Base-by-base conservation (phyloP, 441 rosid genomes). In the Oxalis stricta region DNA sequence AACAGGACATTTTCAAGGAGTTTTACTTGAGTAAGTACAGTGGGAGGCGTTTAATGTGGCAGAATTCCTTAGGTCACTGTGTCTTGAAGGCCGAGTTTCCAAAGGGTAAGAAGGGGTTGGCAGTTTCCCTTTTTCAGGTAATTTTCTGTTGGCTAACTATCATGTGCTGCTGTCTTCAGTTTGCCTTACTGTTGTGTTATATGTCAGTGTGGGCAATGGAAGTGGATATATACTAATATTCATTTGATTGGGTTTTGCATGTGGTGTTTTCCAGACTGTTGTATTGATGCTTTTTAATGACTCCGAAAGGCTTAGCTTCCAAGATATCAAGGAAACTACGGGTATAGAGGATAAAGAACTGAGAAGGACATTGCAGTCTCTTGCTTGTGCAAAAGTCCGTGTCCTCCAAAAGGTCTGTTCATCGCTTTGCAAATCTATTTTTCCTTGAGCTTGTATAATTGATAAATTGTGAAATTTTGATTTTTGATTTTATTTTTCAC, bases 21-120 rank as follows among this genome's bases (percentile, higher is more conserved):
- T 92, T 92, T 49, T 92, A 92, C 69, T 65, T 92, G 18, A 84
- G 99, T 70, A 84, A 92, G 62, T 82, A 92, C 53, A 92, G 84
- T 61, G 99, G 99, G 18, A 81, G 97, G 61, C 91, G 94, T 48
- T 62, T 92, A 64, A 92, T 92, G 99, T 92, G 95, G 99, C 97
- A 92, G 60, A 84, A 84, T 50, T 92, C 97, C 19, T 67, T 92
- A 67, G 97, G 95, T 46, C 94, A 92, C 55, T 92, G 96, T 64
- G 99, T 87, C 34, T 64, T 92, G 64, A 92, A 87, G 67, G 86
- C 92, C 33, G 94, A 86, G 56, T 92, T 86, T 61, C 70, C 84
- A 0, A 87, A 69, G 68, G 97, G 89, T 47, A 92, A 70, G n/a
- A 92, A 84, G 74, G 99, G 87, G 75, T 75, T 92, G 50, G 91